These are phyloP conservation scores for Paxillus involutus DNA, from an alignment of 768 basidiomycete species.

Conservation along the genomic window DNA sequence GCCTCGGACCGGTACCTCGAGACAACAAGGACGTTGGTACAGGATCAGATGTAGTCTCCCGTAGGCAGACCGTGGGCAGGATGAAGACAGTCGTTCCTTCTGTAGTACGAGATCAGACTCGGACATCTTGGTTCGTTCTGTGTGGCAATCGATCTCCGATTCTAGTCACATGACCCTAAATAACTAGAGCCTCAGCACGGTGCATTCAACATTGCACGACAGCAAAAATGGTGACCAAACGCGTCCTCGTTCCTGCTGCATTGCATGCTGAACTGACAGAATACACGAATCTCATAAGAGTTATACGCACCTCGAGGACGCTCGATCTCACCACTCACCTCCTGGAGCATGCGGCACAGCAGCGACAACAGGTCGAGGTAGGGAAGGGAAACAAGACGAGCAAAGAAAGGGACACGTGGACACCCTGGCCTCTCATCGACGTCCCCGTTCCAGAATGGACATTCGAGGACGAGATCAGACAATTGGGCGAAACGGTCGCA, in stretches of 20 bases:
- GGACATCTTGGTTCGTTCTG: no score
- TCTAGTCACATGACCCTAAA: no score
- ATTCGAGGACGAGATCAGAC: conserved; percentile 65
- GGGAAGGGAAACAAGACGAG: conserved; percentile 25
- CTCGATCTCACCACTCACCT: conserved; percentile 61
- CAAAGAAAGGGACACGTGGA: conserved; percentile 52
- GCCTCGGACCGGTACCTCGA: no score
- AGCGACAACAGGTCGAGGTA: neutral
- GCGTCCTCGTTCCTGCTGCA: conserved; percentile 46
- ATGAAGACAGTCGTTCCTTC: no score
- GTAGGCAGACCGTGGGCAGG: no score
- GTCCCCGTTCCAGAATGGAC: conserved; percentile 68
- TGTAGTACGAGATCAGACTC: no score
- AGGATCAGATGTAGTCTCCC: no score
- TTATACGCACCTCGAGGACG: conserved; percentile 54
- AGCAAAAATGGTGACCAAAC: conserved; percentile 33
- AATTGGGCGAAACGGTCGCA: conserved; percentile 42
- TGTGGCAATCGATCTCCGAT: no score
- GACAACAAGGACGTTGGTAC: no score
- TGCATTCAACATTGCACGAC: no score
- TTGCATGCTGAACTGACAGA: conserved; percentile 67
- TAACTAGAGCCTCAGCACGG: no score
- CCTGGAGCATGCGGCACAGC: conserved; percentile 22
- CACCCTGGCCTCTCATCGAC: conserved; percentile 77
- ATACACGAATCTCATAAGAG: conserved; percentile 65